phyloP scores from a whole-genome alignment of 2,329 filamentous ascomycete species.

The Epichloe gansuensis region DNA sequence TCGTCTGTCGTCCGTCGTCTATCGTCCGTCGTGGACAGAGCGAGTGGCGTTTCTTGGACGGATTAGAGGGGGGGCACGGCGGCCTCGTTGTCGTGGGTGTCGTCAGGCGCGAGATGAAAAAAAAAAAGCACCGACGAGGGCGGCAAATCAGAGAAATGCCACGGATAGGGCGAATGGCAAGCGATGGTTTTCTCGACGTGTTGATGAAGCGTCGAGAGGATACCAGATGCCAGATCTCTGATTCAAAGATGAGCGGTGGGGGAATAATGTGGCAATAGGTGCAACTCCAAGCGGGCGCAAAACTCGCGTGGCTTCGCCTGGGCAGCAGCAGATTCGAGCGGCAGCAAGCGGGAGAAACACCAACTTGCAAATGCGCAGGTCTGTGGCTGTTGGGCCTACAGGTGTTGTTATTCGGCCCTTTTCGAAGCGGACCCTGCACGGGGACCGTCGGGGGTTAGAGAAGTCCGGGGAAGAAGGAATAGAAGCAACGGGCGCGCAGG shows the following conservation, averaged over 20 bases:
- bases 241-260: conserved; percentile 16
- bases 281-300: conserved; percentile 4
- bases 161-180: background rate
- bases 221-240: conserved; percentile 3
- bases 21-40: background rate
- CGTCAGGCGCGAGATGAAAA: background rate
- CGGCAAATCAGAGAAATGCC: background rate
- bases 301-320: conserved; percentile 7
- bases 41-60: background rate
- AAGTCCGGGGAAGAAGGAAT: conserved; percentile 8
- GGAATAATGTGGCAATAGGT: conserved; percentile 1
- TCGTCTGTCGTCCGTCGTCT: background rate
- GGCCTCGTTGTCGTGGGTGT: background rate
- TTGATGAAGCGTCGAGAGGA: conserved; percentile 5
- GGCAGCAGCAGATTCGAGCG: conserved; percentile 1
- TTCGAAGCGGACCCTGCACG: conserved; percentile 22
- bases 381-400: conserved; percentile 16
- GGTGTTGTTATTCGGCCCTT: conserved; percentile 25
- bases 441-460: conserved; percentile 9
- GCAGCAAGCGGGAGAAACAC: conserved; percentile 8
- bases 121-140: background rate
- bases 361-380: conserved; percentile 7
- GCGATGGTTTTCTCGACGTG: conserved; percentile 2
- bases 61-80: background rate
- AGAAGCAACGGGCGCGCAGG: conserved; percentile 1